Conservation (phyloP, 768 basidiomycete species). For the Serendipita indica region DNA sequence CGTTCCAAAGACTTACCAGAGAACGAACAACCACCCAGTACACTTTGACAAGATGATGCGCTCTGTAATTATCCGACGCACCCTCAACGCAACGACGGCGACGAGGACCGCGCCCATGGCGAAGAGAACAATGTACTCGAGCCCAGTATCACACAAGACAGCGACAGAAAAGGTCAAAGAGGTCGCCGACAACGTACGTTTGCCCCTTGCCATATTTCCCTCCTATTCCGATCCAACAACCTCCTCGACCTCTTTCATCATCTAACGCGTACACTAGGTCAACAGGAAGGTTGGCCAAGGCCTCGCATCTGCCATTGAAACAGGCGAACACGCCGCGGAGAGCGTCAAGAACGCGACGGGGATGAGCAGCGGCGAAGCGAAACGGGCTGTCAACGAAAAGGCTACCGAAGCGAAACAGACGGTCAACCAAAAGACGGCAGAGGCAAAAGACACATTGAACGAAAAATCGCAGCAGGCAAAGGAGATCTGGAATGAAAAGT, state of each 20-base stretch:
- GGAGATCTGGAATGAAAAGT: no score
- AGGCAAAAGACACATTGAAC: constrained; percentile 11
- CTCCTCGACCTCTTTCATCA: background rate
- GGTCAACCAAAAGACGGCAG: constrained; percentile 13
- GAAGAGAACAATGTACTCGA: constrained; percentile 20
- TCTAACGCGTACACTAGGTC: constrained; percentile 19
- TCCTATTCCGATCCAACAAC: background rate
- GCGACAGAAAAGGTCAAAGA: constrained; percentile 29
- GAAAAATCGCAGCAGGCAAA: constrained; percentile 14
- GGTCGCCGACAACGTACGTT: constrained; percentile 25
- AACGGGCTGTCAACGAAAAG: no score
- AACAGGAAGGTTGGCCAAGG: constrained; percentile 28
- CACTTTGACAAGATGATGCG: no score
- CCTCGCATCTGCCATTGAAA: constrained; percentile 30
- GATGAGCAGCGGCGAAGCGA: no score
- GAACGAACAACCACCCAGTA: no score
- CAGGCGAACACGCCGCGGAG: constrained; percentile 28
- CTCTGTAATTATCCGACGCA: no score
- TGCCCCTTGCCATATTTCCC: background rate
- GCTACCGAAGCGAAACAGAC: constrained; percentile 27
- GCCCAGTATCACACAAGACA: constrained; percentile 23
- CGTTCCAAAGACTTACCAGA: no score
- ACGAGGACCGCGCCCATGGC: background rate
- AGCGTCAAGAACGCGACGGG: no score
- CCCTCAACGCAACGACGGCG: constrained; percentile 15